Evolutionary conservation across 805 yeast genomes (phyloP), one percentile per base, ranked within the genome.

Genomic region (Zygosaccharomyces gambellarensis): DNA sequence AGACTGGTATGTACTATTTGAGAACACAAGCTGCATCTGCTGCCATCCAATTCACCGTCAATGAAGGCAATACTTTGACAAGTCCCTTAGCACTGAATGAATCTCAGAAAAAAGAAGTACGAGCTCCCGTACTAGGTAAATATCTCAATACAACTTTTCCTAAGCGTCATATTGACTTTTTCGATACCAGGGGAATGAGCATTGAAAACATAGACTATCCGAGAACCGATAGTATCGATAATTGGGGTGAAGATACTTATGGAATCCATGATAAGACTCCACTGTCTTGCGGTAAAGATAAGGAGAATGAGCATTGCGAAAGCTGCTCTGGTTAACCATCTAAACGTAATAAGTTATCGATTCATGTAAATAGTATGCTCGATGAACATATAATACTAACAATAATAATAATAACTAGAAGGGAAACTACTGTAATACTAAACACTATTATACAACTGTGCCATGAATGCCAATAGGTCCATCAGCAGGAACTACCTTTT

Each of bases 1-100:
- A 94, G 79, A 94, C 99, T 4, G 99, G 99, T 64, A 92, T 94
- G 95, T 94, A 94, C 77, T 94, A 94, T 72, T 76, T 94, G 69
- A 84, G 98, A 72, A 92, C 98, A 9, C 95, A 88, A 77, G 97
- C 98, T 52, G 99, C 99, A 19, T 81, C 96, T 39, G 87, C 96
- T 45, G 97, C 99, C 43, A 94, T 94, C 67, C 95, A 92, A 73
- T 92, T 90, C 68, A 85, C 90, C 12, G 74, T 85, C 46, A 87
- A 80, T 58, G 65, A 72, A 79, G 63, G 75, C 88, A 28, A 47
- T 27, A 45, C 55, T 2, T 19, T 51, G 28, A 36, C 14, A 47
- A 48, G 46, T 10, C 36, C 38, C 17, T 38, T 48, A 19, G 40
- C 39, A 29, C 36, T 47, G 10, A 36, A 17, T 17, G 43, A 41